These are phyloP conservation scores for Cutaneotrichosporon mucoides DNA, from an alignment of 1,284 basidiomycete genomes.

Conservation along the genomic window DNA sequence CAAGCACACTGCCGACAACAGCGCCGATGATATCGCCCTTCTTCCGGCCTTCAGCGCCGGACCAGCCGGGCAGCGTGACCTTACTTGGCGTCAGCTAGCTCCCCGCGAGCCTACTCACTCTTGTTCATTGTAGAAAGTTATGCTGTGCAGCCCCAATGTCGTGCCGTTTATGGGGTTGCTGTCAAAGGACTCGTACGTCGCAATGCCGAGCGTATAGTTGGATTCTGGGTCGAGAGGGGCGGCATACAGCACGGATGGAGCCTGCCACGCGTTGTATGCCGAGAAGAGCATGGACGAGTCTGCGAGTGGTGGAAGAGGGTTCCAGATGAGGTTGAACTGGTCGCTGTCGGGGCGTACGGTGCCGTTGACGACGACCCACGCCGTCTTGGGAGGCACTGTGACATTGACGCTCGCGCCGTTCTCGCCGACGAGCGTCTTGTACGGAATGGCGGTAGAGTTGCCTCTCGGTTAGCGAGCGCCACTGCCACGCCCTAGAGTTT, in stretches of 20 bases:
- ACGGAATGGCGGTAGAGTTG: background rate
- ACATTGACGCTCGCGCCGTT: background rate
- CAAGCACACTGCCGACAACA: background rate
- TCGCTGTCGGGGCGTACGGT: slow-evolving; percentile 6
- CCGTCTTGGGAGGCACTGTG: slow-evolving; percentile 1
- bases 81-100: background rate
- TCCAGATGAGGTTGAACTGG: slow-evolving; percentile 3
- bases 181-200: background rate
- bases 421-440: background rate
- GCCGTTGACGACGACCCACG: slow-evolving; percentile 6
- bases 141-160: background rate
- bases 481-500: too few relatives aligned
- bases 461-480: background rate
- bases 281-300: slow-evolving; percentile 1
- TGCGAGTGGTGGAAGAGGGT: slow-evolving; percentile 4
- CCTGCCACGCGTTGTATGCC: slow-evolving; percentile 4
- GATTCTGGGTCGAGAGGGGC: background rate
- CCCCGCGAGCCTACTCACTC: background rate
- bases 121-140: slow-evolving; percentile 2
- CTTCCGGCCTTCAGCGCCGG: background rate
- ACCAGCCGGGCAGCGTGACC: background rate
- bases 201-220: slow-evolving; percentile 1
- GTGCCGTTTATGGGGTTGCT: slow-evolving; percentile 4
- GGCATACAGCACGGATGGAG: slow-evolving; percentile 2
- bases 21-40: background rate